Evolutionary conservation across 1,284 basidiomycete species (phyloP), one percentile per base, ranked within the genome.

Genomic region (Bondarzewia mesenterica): DNA sequence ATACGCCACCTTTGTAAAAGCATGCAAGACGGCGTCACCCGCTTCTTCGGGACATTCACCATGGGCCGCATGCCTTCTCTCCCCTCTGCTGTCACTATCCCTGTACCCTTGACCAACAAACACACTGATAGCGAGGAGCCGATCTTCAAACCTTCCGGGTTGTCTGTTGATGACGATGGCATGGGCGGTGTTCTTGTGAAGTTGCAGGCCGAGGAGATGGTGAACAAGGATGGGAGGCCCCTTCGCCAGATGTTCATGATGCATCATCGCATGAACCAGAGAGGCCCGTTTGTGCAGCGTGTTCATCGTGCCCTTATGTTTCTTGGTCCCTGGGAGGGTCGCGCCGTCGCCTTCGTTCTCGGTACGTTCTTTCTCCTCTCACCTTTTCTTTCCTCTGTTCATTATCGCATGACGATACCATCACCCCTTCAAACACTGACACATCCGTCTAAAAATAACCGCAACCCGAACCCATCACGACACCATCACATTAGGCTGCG

Each of bases 281-380:
- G n/a, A 2, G 50, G 29, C 4, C 32, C 53, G 8, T 55, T 55
- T 41, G 27, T 52, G 46, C 65, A 62, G 42, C 80, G 86, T 43
- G 66, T 89, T 50, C 76, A 81, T 58, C 66, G 67, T 49, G 80
- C 85, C 2, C 65, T 89, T 48, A 77, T 78, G 69, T 64, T 75
- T 4, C 74, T 89, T 14, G 83, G 85, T n/a, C 77, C 78, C 20
- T 89, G 86, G 85, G 86, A 89, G 63, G 84, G 84, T 45, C 74
- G 85, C 46, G 77, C 79, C 12, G 79, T 89, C 15, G 82, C 86
- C 5, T 89, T 89, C 52, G 85, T 89, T 50, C 72, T 89, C 16
- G 86, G 86, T 86, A 53, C 56, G 78, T 63, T 46, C 32, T 44
- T 37, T 51, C 22, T 21, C 16, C 22, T 29, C 47, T 50, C 40